phyloP scores from a whole-genome alignment of 352 stramenopile species.

The Globisporangium takayamanum region DNA sequence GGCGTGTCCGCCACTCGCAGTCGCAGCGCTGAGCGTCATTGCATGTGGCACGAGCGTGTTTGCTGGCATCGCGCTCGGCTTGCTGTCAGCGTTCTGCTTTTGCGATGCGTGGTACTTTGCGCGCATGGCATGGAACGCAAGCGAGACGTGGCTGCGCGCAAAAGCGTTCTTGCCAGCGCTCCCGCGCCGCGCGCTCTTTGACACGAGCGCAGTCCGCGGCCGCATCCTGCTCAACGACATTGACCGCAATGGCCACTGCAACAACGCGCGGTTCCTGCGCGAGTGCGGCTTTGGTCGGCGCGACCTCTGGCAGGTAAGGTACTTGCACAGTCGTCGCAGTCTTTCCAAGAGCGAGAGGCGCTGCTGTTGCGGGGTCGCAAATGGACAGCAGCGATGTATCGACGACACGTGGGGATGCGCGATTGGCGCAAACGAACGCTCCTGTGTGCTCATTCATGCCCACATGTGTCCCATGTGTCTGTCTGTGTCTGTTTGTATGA shows the following conservation, averaged over 20 bases:
- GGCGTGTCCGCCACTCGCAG: slow-evolving; percentile 25
- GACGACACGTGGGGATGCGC: background rate
- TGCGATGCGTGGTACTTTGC: slow-evolving; percentile 83
- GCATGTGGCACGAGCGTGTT: slow-evolving; percentile 14
- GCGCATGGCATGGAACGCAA: slow-evolving; percentile 32
- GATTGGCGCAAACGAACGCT: background rate
- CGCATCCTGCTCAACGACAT: slow-evolving; percentile 59
- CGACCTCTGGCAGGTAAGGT: slow-evolving; percentile 69
- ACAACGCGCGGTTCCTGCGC: slow-evolving; percentile 81
- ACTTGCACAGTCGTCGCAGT: too few species aligned
- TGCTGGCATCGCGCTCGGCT: slow-evolving; percentile 25
- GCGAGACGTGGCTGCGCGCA: slow-evolving; percentile 17
- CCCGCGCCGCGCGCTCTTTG: slow-evolving; percentile 44
- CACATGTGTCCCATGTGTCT: background rate
- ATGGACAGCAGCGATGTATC: background rate
- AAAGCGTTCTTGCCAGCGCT: slow-evolving; percentile 9
- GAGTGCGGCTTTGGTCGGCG: slow-evolving; percentile 77
- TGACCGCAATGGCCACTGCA: slow-evolving; percentile 83
- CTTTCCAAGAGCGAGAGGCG: too few species aligned
- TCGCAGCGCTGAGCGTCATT: slow-evolving; percentile 27
- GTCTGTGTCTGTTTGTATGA: slow-evolving; percentile 8
- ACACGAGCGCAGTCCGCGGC: slow-evolving; percentile 33
- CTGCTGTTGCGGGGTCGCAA: background rate
- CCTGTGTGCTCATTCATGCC: background rate
- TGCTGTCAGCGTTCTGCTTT: slow-evolving; percentile 50